These are phyloP conservation scores for Blastobotrys americana DNA, from an alignment of 805 yeast genomes.

Conservation along the genomic window DNA sequence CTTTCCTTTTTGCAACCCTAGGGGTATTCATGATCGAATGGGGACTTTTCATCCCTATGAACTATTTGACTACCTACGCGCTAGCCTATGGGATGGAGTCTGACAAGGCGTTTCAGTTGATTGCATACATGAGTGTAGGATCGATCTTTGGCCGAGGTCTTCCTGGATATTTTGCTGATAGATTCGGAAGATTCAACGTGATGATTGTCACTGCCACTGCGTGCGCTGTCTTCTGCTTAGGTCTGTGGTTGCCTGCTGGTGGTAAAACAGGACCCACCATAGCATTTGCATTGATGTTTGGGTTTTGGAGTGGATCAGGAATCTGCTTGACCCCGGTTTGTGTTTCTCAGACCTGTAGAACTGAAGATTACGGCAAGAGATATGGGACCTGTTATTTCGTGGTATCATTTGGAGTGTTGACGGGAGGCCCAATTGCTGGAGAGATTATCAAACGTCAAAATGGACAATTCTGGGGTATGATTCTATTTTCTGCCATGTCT, in stretches of 20 bases:
- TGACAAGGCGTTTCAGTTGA: conserved; percentile 30
- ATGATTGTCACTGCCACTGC: conserved; percentile 43
- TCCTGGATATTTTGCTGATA: conserved; percentile 37
- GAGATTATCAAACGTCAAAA: conserved; percentile 19
- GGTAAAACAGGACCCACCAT: conserved; percentile 36
- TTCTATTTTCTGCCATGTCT: conserved; percentile 28
- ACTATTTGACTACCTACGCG: conserved; percentile 54
- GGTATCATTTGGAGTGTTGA: conserved; percentile 31
- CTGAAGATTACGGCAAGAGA: conserved; percentile 57
- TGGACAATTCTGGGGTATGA: conserved; percentile 27
- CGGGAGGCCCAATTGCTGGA: conserved; percentile 36
- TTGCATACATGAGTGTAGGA: conserved; percentile 42
- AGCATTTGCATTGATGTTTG: conserved; percentile 47
- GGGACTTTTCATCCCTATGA: conserved; percentile 43
- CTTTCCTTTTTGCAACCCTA: conserved; percentile 25
- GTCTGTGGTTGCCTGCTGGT: conserved; percentile 62
- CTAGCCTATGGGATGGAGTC: conserved; percentile 19
- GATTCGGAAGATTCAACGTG: conserved; percentile 48
- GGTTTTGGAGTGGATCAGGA: conserved; percentile 55
- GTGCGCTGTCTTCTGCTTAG: conserved; percentile 42
- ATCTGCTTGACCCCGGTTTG: conserved; percentile 63
- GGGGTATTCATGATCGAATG: conserved; percentile 39
- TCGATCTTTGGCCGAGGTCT: conserved; percentile 49
- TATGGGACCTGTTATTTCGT: conserved; percentile 59
- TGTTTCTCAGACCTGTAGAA: conserved; percentile 56